Evolutionary conservation across 2,329 filamentous ascomycete species (phyloP), one percentile per base, ranked within the genome.

Genomic region (Emmonsiellopsis sp.): DNA sequence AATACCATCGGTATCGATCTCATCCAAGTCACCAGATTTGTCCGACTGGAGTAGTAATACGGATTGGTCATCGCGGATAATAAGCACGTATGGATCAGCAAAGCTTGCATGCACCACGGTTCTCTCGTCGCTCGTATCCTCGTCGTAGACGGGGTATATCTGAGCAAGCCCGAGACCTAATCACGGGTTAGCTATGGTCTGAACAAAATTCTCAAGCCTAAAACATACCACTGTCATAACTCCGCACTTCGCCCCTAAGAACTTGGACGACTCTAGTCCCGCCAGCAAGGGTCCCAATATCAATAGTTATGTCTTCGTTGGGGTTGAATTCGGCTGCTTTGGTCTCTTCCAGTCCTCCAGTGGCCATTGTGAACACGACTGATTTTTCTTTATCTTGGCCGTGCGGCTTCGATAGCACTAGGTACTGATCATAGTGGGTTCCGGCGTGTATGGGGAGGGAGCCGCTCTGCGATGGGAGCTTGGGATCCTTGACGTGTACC

Each of bases 101-200:
- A 97, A 91, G 65, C 87, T 94, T 39, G 88, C 86, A 62, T 83
- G 86, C 45, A 90, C 74, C 42, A 93, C 85, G 51, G 85, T 80
- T 4, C 88, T 85, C 62, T 95, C 68, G 40, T 73, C 84, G 10
- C 87, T 90, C 0, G 85, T 91, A 58, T 93, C 88, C 62, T 95
- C 93, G 62, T 97, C 93, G 57, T 88, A 81, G 80, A 97, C 89
- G 0, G 91, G 89, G 49, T 96, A 79, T 52, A 98, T 97, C 64
- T 97, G 92, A 45, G 85, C 85, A 51, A 98, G 78, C 9, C 86
- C 88, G 55, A 98, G 80, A 68, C 95, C 88, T 89, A 63, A 34
- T 31, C 33, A 37, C 33, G 11, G 42, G 34, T 62, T 49, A 62
- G 53, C 40, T 37, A 52, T 37, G 5, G 17, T 50, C 14, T 4